Base-by-base conservation (phyloP, 257 asterid genomes). In the Fraxinus quadrangulata region DNA sequence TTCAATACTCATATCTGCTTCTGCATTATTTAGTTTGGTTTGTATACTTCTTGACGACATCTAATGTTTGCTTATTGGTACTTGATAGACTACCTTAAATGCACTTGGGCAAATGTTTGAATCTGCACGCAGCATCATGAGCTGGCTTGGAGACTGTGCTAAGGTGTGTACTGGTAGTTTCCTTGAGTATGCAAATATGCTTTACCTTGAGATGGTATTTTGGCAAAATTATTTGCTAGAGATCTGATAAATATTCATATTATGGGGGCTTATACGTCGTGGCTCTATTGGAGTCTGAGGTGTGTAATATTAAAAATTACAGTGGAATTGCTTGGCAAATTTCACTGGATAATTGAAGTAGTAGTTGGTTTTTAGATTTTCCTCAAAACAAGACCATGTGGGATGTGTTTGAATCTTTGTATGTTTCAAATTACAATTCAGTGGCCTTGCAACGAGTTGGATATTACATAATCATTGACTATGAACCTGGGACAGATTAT, bases 131-230 rank as follows among this genome's bases (percentile, higher is more conserved):
- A 79, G 93, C 86, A 95, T 92, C 83, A 95, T 95, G 99, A 81
- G 77, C 81, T 95, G 99, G 99, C 99, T 95, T 63, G 98, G 96
- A 79, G 98, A 95, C 24, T 95, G 98, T 84, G 99, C 99, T 17
- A 95, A 92, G 97, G 99, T 92, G 73, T 70, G 88, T 83, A 75
- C 74, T 71, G 45, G 70, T 67, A 75, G 63, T 39, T 77, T 73
- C 72, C 49, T 37, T 39, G 67, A 72, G 56, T 42, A 66, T 37
- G 34, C 47, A 30, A 30, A n/a, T 33, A 76, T 72, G 77, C 23
- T 47, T 33, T 66, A 31, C 4, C 26, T 56, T n/a, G 30, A 39
- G 31, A 39, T 36, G 23, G 10, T 30, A 8, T 68, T 68, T 30
- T 42, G 24, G 70, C 31, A 74, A 26, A 33, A 54, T 54, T 31